Percentiles rank a stretch among this genome's conserved stretches.
Evolutionary conservation across 2,329 filamentous ascomycete genomes (phyloP).

Genomic region (Trichophyton simii): DNA sequence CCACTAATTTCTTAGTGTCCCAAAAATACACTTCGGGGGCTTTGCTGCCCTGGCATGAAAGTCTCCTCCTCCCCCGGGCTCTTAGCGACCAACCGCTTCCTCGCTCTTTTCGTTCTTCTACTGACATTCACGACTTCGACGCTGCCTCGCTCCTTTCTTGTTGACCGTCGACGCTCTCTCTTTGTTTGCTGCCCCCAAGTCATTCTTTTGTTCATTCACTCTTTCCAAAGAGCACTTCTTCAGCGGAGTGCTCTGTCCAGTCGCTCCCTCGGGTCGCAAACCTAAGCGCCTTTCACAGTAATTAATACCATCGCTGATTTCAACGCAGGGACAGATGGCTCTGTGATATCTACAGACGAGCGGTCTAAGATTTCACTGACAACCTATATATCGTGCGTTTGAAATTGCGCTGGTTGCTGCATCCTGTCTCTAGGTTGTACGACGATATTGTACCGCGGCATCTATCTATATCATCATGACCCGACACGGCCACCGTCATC

Average conservation of each 20-base stretch:
- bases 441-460: not conserved
- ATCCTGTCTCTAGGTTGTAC: not conserved
- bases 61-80: not conserved
- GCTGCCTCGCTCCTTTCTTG: constrained; percentile 3
- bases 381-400: not conserved
- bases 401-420: constrained; percentile 12
- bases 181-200: constrained; percentile 7
- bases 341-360: not conserved
- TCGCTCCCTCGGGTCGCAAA: not conserved
- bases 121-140: not conserved
- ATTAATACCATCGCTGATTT: not conserved
- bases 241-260: not conserved
- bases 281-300: not conserved
- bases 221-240: not conserved
- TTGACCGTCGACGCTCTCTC: constrained; percentile 5
- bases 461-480: constrained; percentile 5
- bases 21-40: not conserved
- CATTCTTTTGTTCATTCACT: constrained; percentile 7
- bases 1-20: constrained; percentile 2
- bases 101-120: not conserved
- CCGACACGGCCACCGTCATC: constrained; percentile 9
- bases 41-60: not conserved
- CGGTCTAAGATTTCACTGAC: not conserved
- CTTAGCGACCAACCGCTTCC: not conserved
- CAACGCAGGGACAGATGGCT: not conserved